Conservation (phyloP, 441 rosid species). For the Melianthus villosus region DNA sequence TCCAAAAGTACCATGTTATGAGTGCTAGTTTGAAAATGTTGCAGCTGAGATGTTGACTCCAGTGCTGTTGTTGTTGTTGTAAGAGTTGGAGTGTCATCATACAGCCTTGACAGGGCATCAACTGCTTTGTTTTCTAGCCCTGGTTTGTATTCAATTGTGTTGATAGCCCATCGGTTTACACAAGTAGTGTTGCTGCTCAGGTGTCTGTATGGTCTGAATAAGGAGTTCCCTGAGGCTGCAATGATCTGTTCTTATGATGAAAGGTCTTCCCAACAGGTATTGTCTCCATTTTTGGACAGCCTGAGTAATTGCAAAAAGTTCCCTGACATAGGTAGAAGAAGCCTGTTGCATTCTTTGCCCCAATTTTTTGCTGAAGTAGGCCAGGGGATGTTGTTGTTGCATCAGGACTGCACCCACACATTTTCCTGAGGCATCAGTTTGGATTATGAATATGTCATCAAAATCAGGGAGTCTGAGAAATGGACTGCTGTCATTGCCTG, state of each 20-base stretch:
- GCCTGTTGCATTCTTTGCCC: no score
- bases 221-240: not conserved
- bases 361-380: not conserved
- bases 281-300: not conserved
- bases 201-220: not conserved
- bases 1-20: no score
- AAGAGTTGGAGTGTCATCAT: no score
- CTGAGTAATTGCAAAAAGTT: not conserved
- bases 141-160: not conserved
- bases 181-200: not conserved
- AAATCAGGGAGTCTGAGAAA: no score
- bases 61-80: no score
- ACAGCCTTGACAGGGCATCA: not conserved
- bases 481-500: no score
- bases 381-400: not conserved
- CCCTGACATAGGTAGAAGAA: not conserved
- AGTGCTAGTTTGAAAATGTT: no score
- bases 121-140: not conserved
- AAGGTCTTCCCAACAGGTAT: not conserved
- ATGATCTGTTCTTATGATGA: conserved; percentile 2
- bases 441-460: no score
- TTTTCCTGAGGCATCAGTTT: no score
- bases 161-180: not conserved
- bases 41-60: no score
- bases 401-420: no score